A percentile compares a stretch with the other conserved stretches of the same genome.
These are phyloP conservation scores for Colletotrichum cordylinicola DNA, from an alignment of 2,329 filamentous ascomycete genomes.

Conservation along the genomic window DNA sequence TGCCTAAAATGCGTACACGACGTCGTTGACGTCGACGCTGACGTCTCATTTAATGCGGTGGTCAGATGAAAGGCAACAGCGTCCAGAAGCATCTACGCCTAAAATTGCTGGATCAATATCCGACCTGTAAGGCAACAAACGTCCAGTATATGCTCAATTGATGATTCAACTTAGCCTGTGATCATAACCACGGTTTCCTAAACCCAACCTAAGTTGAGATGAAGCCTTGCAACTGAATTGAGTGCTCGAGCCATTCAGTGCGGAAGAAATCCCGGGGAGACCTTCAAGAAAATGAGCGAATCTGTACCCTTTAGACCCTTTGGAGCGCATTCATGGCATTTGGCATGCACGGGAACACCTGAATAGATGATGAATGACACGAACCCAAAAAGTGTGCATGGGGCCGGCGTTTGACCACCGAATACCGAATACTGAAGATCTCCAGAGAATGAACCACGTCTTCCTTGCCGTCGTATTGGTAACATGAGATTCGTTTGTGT, in stretches of 20 bases:
- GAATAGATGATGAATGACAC: not conserved
- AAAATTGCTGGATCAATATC: not conserved
- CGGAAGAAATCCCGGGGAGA: not conserved
- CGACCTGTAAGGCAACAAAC: not conserved
- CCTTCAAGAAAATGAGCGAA: not conserved
- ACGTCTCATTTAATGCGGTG: not conserved
- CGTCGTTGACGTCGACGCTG: not conserved
- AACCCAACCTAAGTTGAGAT: not conserved
- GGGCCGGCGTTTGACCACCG: not conserved
- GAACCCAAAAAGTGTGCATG: not conserved
- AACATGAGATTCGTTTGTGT: not conserved
- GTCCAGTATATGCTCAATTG: not conserved
- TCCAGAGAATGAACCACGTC: not conserved
- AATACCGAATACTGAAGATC: not conserved
- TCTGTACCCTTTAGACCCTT: not conserved
- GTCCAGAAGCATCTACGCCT: not conserved
- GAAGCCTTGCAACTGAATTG: not conserved
- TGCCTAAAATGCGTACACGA: not conserved
- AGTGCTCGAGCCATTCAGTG: not conserved
- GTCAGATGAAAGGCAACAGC: not conserved
- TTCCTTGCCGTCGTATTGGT: not conserved
- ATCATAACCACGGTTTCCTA: not conserved
- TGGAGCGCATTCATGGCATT: not conserved
- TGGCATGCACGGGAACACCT: not conserved
- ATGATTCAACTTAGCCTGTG: not conserved